phyloP scores from a whole-genome alignment of 73 alveolate genomes.

The Blepharisma japonicum region DNA sequence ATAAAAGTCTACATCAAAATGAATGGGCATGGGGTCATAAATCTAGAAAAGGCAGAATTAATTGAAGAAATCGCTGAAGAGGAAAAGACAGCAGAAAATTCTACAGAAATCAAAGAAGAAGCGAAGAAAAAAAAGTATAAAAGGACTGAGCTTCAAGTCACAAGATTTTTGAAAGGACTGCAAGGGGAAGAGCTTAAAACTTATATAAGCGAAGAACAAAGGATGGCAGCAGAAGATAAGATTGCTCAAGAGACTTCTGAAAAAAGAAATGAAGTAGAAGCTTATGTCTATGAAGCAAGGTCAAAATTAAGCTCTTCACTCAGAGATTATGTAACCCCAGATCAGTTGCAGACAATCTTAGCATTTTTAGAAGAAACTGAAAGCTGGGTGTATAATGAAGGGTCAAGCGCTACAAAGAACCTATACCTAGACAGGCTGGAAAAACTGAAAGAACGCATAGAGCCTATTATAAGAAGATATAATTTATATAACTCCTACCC shows the following conservation, averaged over 20 bases:
- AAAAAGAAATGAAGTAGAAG: constrained; percentile 51
- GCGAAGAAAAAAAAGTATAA: constrained; percentile 5
- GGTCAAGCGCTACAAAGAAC: constrained; percentile 39
- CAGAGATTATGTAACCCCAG: constrained; percentile 29
- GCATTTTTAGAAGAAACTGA: constrained; percentile 35
- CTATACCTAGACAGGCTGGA: constrained; percentile 29
- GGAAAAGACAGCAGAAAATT: background rate
- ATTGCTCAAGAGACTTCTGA: constrained; percentile 38
- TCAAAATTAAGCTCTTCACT: constrained; percentile 28
- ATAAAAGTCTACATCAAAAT: background rate
- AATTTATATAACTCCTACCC: too few relatives aligned
- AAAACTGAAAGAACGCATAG: constrained; percentile 27
- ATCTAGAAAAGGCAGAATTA: background rate
- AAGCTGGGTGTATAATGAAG: constrained; percentile 51
- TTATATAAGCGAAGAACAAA: background rate
- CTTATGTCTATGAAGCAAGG: constrained; percentile 49
- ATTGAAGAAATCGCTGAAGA: constrained; percentile 16
- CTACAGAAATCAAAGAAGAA: background rate
- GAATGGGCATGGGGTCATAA: background rate
- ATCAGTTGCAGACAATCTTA: constrained; percentile 1
- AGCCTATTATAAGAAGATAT: too few relatives aligned
- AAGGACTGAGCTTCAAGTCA: background rate
- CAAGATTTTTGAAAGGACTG: background rate
- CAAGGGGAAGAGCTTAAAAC: background rate
- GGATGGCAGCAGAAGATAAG: constrained; percentile 32